Base-by-base conservation (phyloP, 306 rosid genomes). In the Echinosophora koreensis region DNA sequence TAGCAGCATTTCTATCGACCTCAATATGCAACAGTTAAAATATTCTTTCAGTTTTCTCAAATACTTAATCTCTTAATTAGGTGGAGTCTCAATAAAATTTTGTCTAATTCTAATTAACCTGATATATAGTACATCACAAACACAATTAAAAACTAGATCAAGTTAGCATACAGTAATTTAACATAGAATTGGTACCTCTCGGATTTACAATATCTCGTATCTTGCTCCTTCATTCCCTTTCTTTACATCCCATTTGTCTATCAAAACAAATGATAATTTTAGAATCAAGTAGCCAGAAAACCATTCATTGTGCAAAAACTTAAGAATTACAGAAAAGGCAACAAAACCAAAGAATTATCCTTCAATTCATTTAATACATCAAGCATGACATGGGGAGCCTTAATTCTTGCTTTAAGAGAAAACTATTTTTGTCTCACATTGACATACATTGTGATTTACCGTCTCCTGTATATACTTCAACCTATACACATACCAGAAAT, bases 191-290 rank as follows among this genome's bases (percentile, higher is more conserved):
- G 16, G 41, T 39, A 54, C 34, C 18, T 39, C 5, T 6, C 18
- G 10, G 60, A 13, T 47, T 8, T 56, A 73, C 52, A 38, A 38
- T 38, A 35, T 37, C 34, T 66, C 22, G n/a, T 16, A 16, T 52
- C 59, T 52, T 8, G n/a, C 18, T 27, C 61, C 15, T 8, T 27
- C 22, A 22, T 30, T 3, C 37, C 38, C 8, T 39, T 10, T 34
- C 12, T 49, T n/a, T 52, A 34, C 28, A 49, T 58, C 11, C 44
- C 51, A n/a, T 16, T 41, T 10, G 5, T 59, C 17, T 5, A 22
- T 58, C 22, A n/a, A 47, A 68, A 18, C 15, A 75, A 50, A 22
- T 8, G 35, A 13, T 50, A 37, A 49, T 81, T 81, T 32, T 66
- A 34, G 38, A 66, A 55, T 41, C 55, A 38, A 74, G 22, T 4